phyloP scores from a whole-genome alignment of 345 rosid genomes.

The Moricandia moricandioides region DNA sequence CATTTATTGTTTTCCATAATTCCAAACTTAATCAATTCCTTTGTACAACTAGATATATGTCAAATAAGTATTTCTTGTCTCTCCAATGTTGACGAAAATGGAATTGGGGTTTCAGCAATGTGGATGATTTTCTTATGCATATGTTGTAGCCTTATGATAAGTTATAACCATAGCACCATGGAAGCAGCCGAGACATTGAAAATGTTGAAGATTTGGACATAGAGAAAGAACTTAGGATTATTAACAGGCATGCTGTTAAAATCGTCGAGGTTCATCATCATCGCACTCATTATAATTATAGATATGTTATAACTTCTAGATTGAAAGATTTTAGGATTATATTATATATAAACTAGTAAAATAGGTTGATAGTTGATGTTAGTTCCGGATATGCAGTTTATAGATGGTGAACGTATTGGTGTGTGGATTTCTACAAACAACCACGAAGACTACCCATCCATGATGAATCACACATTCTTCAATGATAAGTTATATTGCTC shows the following conservation, averaged over 20 bases:
- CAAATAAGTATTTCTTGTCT: not conserved
- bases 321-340: not conserved
- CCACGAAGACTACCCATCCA: not conserved
- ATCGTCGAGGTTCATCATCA: not conserved
- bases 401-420: slow-evolving; percentile 9
- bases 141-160: not conserved
- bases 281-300: not conserved
- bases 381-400: not conserved
- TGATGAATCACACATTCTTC: slow-evolving; percentile 5
- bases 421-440: slow-evolving; percentile 23
- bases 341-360: too few species aligned
- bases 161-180: not conserved
- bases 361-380: not conserved
- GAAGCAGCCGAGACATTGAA: not conserved
- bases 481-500: not conserved
- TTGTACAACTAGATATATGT: not conserved
- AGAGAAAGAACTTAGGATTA: not conserved
- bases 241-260: not conserved
- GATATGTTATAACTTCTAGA: not conserved
- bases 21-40: not conserved
- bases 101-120: not conserved
- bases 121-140: not conserved
- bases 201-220: not conserved
- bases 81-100: not conserved
- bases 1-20: not conserved